Base-by-base conservation (phyloP, 768 basidiomycete species). In the Strobilomyces echinocephalus region DNA sequence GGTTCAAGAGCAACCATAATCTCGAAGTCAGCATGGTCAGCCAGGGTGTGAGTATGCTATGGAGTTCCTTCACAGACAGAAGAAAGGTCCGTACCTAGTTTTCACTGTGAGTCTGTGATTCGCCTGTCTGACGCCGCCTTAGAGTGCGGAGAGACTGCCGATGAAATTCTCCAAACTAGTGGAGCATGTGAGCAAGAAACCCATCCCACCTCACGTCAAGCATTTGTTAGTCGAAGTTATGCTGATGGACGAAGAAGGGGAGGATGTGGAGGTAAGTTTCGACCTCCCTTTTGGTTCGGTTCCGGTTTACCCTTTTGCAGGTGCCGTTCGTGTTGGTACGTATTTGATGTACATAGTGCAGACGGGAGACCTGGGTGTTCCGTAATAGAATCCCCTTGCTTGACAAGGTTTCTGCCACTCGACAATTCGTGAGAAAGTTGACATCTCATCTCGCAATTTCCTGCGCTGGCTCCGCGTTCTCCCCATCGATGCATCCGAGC, bases 31-130 rank as follows among this genome's bases (percentile, higher is more conserved):
- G 83, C 48, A 99, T 99, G 97, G 91, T 97, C 57, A 94, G 91
- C 64, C 90, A 93, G 69, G 95, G 94, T 39, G 95, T 97, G 33
- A 94, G 92, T 65, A 95, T 98, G 95, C 76, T 98, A 31, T 98
- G 95, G 93, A 94, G 91, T 56, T 85, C 89, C 33, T 99, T 95
- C 71, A 80, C 91, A 49, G 87, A 85, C 50, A 89, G 86, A 75
- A 91, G 91, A 77, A 98, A 98, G 88, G 95, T 90, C 39, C 36
- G 55, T 50, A 24, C 42, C 30, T 8, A 34, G 34, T 16, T 8
- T 3, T 35, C 46, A 31, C 50, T 47, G 35, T 33, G 24, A 24
- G 24, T 24, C 24, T 24, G 31, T 28, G 18, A 48, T 24, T 20
- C 20, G 26, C 11, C 14, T 53, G 38, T 50, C 33, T 56, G 42